Evolutionary conservation across 441 rosid genomes (phyloP).

Genomic region (Arabidopsis hybrid): DNA sequence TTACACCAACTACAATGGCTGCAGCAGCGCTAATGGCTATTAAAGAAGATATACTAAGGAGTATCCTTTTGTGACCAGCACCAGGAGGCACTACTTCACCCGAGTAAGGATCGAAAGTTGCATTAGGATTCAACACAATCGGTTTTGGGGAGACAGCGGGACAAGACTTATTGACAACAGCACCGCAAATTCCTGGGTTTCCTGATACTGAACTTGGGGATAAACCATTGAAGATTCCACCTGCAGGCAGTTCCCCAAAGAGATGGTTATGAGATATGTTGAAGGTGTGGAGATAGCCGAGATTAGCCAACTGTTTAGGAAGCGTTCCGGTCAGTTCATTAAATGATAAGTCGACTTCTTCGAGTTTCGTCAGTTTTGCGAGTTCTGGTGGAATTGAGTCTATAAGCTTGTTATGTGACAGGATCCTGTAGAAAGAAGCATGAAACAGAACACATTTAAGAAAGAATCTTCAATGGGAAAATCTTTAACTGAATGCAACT

Average conservation of each 20-base stretch:
- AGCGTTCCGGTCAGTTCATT: conserved; percentile 58
- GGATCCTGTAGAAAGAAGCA: conserved; percentile 48
- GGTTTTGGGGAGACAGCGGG: conserved; percentile 76
- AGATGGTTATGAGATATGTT: conserved; percentile 74
- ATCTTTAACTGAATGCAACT: background rate
- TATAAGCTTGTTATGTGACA: conserved; percentile 59
- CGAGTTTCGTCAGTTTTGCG: conserved; percentile 56
- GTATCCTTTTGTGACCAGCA: conserved; percentile 60
- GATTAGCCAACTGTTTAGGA: conserved; percentile 73
- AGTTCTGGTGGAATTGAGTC: conserved; percentile 59
- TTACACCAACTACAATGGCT: conserved; percentile 71
- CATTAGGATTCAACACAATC: conserved; percentile 73
- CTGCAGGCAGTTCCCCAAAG: conserved; percentile 71
- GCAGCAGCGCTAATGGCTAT: conserved; percentile 84
- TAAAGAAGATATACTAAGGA: conserved; percentile 78
- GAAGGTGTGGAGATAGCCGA: conserved; percentile 58
- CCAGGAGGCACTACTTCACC: conserved; percentile 50
- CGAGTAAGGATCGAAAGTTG: conserved; percentile 55
- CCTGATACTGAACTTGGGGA: conserved; percentile 62
- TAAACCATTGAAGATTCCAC: conserved; percentile 66
- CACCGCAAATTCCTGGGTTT: conserved; percentile 71
- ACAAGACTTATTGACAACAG: conserved; percentile 69
- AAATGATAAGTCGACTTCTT: conserved; percentile 64
- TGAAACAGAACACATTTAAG: conserved; percentile 17
- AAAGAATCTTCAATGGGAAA: background rate